Conservation (phyloP, 176 grass and related monocot genomes). For the Oryza officinalis region DNA sequence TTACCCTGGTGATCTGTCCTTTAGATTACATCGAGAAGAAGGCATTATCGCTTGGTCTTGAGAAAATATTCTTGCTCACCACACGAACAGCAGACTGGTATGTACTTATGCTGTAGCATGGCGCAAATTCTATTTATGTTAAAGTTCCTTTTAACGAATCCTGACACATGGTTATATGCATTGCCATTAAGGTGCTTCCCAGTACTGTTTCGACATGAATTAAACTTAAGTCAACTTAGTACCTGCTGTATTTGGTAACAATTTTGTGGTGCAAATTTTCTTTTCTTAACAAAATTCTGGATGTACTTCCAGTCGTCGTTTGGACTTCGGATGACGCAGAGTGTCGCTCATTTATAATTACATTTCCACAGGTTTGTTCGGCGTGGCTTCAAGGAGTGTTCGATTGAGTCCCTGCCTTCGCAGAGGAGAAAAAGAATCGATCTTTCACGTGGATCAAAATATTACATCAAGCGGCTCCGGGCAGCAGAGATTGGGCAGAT, state of each 20-base stretch:
- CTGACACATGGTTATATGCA: conserved; percentile 4
- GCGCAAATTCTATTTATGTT: conserved; percentile 19
- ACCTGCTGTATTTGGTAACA: not conserved
- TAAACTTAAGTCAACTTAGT: conserved; percentile 8
- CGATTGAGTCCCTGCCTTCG: conserved; percentile 68
- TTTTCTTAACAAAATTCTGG: not conserved
- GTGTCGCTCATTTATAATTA: not conserved
- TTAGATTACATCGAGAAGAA: conserved; percentile 95
- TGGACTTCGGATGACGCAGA: not conserved
- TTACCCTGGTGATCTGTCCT: conserved; percentile 17
- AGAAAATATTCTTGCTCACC: conserved; percentile 97
- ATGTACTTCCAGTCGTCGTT: not conserved
- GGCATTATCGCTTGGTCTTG: conserved; percentile 72
- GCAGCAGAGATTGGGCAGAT: conserved; percentile 43
- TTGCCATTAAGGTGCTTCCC: not conserved
- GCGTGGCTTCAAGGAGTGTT: conserved; percentile 86
- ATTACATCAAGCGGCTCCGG: conserved; percentile 75
- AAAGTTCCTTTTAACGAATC: not conserved
- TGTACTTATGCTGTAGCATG: conserved; percentile 23
- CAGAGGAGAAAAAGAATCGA: conserved; percentile 70
- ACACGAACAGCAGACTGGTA: conserved; percentile 94
- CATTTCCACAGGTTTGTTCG: conserved; percentile 71
- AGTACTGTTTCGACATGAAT: not conserved
- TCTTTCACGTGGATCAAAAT: conserved; percentile 83
- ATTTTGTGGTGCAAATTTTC: not conserved